These are phyloP conservation scores for Xylariaceae sp. DNA, from an alignment of 2,329 filamentous ascomycete genomes.

Conservation along the genomic window DNA sequence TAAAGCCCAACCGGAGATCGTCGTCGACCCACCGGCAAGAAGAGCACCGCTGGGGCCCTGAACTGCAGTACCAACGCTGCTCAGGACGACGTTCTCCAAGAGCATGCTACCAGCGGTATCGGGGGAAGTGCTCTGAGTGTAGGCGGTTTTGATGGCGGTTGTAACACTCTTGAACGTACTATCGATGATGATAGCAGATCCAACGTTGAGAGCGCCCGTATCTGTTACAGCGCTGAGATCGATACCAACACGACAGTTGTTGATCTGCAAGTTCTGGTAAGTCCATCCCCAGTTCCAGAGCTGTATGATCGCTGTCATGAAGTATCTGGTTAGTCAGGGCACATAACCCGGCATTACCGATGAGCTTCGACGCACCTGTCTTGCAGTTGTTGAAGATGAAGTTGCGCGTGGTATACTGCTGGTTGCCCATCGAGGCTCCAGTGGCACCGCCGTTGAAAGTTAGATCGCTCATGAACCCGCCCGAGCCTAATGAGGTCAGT, in stretches of 20 bases:
- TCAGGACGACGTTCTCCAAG: conserved; percentile 45
- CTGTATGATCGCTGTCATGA: conserved; percentile 57
- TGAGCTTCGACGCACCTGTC: conserved; percentile 39
- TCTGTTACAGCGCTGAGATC: conserved; percentile 52
- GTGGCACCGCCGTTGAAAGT: conserved; percentile 69
- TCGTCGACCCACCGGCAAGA: not conserved
- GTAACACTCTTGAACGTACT: conserved; percentile 64
- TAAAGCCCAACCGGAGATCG: conserved; percentile 57
- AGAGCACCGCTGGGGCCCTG: conserved; percentile 45
- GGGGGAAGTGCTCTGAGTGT: conserved; percentile 29
- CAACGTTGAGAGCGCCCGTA: conserved; percentile 49
- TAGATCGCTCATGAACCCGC: conserved; percentile 65
- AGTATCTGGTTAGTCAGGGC: too few species aligned
- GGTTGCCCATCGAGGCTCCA: conserved; percentile 55
- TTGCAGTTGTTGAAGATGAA: conserved; percentile 37
- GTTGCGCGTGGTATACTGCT: conserved; percentile 67
- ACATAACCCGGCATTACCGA: conserved; percentile 47
- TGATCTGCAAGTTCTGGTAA: conserved; percentile 62
- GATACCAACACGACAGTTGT: conserved; percentile 61
- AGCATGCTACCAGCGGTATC: conserved; percentile 40
- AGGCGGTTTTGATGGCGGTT: conserved; percentile 62
- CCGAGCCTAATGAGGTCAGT: conserved; percentile 24
- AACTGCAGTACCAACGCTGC: conserved; percentile 40
- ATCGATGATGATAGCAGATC: conserved; percentile 72
- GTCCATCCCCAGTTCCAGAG: conserved; percentile 77